phyloP scores from a whole-genome alignment of 495 filamentous ascomycete genomes.

The Penicillium psychrofluorescens region DNA sequence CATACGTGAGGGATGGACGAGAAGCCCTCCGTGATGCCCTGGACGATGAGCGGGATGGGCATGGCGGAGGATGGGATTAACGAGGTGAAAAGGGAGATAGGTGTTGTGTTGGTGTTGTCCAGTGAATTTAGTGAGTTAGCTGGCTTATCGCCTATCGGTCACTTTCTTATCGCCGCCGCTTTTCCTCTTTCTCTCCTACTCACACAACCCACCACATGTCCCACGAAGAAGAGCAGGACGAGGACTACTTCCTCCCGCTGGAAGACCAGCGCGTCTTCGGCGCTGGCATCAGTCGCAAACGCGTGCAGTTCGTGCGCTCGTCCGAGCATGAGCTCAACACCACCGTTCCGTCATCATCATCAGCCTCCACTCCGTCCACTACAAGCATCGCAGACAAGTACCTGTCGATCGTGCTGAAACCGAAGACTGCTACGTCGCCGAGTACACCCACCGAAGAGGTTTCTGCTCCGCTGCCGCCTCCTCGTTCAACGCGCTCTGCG shows the following conservation, averaged over 20 bases:
- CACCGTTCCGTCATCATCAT: slow-evolving; percentile 21
- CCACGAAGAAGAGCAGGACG: slow-evolving; percentile 30
- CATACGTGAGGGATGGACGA: slow-evolving; percentile 57
- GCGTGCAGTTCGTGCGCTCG: slow-evolving; percentile 75
- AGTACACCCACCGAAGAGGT: slow-evolving; percentile 11
- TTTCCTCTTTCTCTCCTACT: not conserved
- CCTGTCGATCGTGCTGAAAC: slow-evolving; percentile 58
- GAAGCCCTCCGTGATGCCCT: slow-evolving; percentile 56
- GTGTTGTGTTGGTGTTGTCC: not conserved
- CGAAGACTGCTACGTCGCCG: slow-evolving; percentile 17
- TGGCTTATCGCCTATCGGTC: slow-evolving; percentile 6
- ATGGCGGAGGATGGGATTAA: slow-evolving; percentile 36
- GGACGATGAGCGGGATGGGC: slow-evolving; percentile 69
- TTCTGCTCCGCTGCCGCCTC: slow-evolving; percentile 1
- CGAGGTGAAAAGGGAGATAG: slow-evolving; percentile 4
- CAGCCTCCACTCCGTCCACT: slow-evolving; percentile 15
- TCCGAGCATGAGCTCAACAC: slow-evolving; percentile 41
- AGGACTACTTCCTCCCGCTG: slow-evolving; percentile 60
- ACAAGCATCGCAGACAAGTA: slow-evolving; percentile 59
- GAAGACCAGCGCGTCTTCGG: slow-evolving; percentile 73
- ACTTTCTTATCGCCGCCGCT: slow-evolving; percentile 13
- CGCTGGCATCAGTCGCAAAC: slow-evolving; percentile 66
- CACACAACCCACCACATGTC: slow-evolving; percentile 4
- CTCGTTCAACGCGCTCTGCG: slow-evolving; percentile 8
- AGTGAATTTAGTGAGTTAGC: slow-evolving; percentile 1